Base-by-base conservation (phyloP, 129 eudicot genomes). In the Artemisia annua region DNA sequence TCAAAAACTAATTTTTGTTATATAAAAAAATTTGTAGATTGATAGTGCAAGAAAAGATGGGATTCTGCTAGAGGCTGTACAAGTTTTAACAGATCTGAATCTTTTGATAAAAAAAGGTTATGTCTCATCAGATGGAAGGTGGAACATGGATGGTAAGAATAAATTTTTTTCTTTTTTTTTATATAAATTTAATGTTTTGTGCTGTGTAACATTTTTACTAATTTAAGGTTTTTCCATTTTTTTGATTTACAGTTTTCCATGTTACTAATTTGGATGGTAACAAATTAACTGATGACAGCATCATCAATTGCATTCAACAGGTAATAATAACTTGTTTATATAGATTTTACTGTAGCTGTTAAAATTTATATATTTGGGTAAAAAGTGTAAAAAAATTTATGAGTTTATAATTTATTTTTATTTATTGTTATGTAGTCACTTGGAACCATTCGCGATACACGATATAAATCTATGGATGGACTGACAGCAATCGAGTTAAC, bases 141-240 rank as follows among this genome's bases (percentile, higher is more conserved):
- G 98, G 98, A 89, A 85, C 85, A 92, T 92, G 98, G 98, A 92
- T 77, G 97, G 97, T 90, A 76, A 72, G 73, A 16, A 44, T 66
- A 9, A 17, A 44, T 54, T 39, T 18, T 20, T 1, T 10, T 20
- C 30, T n/a, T 52, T 7, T 53, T 52, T 6, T 67, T 17, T 71
- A 54, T n/a, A 0, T 52, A 4, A 13, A 1, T 59, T 24, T 12
- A 13, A 3, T 62, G 11, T 12, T 5, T 35, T 59, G 18, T 12
- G 8, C 14, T 24, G 7, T 17, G 14, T 3, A 0, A 17, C 18
- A 9, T 26, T 59, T 13, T 0, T 5, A 10, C 9, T 17, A 5
- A 7, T 24, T 7, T 0, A 35, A 35, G 44, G 9, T 39, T 39
- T 39, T 51, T 50, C 80, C 64, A 56, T 60, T 60, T 63, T 52